These are phyloP conservation scores for Pestalotiopsis fici DNA, from an alignment of 2,329 filamentous ascomycete species.

Conservation along the genomic window DNA sequence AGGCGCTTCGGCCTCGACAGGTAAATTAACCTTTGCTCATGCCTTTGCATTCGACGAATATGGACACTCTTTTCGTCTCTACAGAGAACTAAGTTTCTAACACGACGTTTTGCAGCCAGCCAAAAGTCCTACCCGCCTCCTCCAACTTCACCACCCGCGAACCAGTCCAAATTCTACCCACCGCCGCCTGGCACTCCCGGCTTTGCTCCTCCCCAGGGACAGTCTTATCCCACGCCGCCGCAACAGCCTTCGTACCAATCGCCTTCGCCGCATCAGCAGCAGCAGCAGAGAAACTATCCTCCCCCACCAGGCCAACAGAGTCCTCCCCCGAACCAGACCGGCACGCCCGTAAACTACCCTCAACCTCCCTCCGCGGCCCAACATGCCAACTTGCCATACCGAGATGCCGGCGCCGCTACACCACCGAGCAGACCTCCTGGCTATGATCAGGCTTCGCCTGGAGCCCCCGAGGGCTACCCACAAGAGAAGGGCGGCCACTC, in stretches of 20 bases:
- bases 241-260: slow-evolving; percentile 27
- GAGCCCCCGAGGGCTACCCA: slow-evolving; percentile 27
- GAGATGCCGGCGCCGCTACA: slow-evolving; percentile 34
- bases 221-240: slow-evolving; percentile 33
- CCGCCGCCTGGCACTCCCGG: slow-evolving; percentile 39
- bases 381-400: slow-evolving; percentile 27
- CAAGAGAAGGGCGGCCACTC: slow-evolving; percentile 28
- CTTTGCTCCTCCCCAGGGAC: slow-evolving; percentile 30
- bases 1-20: slow-evolving; percentile 33
- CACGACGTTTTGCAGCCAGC: slow-evolving; percentile 15
- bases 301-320: slow-evolving; percentile 31
- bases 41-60: slow-evolving; percentile 8
- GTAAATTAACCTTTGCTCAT: slow-evolving; percentile 17
- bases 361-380: slow-evolving; percentile 34
- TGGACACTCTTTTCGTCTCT: slow-evolving; percentile 17
- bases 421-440: slow-evolving; percentile 23
- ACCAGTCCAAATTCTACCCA: slow-evolving; percentile 45
- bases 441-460: slow-evolving; percentile 23
- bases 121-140: slow-evolving; percentile 47
- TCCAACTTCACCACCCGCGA: slow-evolving; percentile 47
- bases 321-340: slow-evolving; percentile 21
- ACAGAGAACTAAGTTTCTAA: slow-evolving; percentile 13
- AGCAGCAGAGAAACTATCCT: slow-evolving; percentile 23
- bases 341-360: slow-evolving; percentile 31
- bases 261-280: slow-evolving; percentile 24